These are phyloP conservation scores for Dipteronia sinensis DNA, from an alignment of 345 rosid genomes.

Conservation along the genomic window DNA sequence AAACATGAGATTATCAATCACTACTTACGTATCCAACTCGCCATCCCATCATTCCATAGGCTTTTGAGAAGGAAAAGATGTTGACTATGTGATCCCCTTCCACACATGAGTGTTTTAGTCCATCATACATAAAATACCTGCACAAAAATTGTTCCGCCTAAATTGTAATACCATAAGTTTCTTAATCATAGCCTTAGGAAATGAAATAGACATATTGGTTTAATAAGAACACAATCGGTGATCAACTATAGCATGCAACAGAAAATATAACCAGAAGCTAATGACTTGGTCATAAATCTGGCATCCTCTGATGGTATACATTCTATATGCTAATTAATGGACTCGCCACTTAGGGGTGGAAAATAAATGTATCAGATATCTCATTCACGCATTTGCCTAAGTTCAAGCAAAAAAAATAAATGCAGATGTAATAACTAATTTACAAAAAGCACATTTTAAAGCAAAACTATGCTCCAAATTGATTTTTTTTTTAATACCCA, in stretches of 20 bases:
- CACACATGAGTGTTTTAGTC: conserved; percentile 75
- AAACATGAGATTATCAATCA: conserved; percentile 6
- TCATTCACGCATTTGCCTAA: background rate
- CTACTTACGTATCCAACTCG: conserved; percentile 94
- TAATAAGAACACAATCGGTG: background rate
- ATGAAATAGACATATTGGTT: background rate
- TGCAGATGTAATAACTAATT: background rate
- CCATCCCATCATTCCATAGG: conserved; percentile 99
- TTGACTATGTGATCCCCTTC: conserved; percentile 94
- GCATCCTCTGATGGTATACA: background rate
- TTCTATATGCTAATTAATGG: background rate
- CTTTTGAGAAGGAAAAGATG: conserved; percentile 96
- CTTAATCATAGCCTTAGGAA: background rate
- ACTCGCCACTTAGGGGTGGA: background rate
- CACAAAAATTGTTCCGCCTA: conserved; percentile 22
- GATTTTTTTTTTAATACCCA: no score
- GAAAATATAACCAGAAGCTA: background rate
- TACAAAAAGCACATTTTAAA: no score
- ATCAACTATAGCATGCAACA: conserved; percentile 2
- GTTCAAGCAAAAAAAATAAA: background rate
- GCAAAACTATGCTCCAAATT: no score
- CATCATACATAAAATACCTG: conserved; percentile 98
- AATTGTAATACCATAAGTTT: conserved; percentile 12
- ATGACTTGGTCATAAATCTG: background rate
- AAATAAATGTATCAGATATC: background rate